Evolutionary conservation across 1,139 yeast species (phyloP), one percentile per base, ranked within the genome.

Genomic region (Zygosaccharomyces pseudobailii): DNA sequence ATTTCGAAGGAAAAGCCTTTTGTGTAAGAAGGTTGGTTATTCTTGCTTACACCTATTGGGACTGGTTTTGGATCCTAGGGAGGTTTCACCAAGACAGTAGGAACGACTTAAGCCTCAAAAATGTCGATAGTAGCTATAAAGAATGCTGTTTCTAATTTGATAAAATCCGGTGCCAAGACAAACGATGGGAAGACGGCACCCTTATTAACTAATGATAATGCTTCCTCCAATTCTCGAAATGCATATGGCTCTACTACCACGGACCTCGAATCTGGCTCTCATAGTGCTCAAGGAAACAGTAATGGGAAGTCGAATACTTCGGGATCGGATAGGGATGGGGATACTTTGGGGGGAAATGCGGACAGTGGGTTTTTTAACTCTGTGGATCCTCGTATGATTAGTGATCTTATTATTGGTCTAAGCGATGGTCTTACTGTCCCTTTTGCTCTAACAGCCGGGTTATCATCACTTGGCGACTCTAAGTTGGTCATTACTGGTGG

Each of bases 351-450:
- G 25, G 43, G 32, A 36, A 44, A 27, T 22, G 23, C 41, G 7
- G 36, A 31, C 3, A 39, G 43, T 24, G 59, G 57, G 9, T 28
- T 68, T 3, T 59, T 70, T 39, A 69, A 66, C 19, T 63, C 60
- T 39, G 58, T 69, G 17, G 73, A 84, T 63, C 92, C 92, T 10
- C 73, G 92, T 66, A 86, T 83, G 34, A 84, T 85, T 87, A 79
- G 87, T 37, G 94, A 85, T 66, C 74, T 84, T 45, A 84, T 85
- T 52, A 85, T 85, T 58, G 94, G 94, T 3, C 73, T 85, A 50
- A 80, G 87, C 40, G 94, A 85, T 64, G 94, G 94, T 2, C 73
- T 85, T 57, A 85, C 94, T 2, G 94, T 85, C 41, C 94, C 94
- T 19, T 85, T 85, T 72, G 92, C 94, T 5, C 73, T 85, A 56